phyloP scores from a whole-genome alignment of 2,329 filamentous ascomycete species.

The Bipolaris bicolor region DNA sequence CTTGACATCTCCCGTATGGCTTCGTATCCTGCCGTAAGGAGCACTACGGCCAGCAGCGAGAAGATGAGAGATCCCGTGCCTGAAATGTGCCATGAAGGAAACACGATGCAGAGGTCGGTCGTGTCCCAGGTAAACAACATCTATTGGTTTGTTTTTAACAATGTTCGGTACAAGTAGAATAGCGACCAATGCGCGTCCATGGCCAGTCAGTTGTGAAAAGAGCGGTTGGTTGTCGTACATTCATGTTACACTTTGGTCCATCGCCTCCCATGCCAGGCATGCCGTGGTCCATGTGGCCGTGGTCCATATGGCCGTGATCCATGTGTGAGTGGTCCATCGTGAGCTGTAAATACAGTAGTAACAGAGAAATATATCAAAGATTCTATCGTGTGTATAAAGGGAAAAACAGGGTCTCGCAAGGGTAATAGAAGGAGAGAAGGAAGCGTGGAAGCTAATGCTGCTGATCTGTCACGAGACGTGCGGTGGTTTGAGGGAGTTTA shows the following conservation, averaged over 20 bases:
- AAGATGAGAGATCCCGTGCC: constrained; percentile 75
- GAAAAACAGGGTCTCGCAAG: background rate
- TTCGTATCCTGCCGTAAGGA: constrained; percentile 91
- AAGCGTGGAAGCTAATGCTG: background rate
- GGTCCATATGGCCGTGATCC: constrained; percentile 58
- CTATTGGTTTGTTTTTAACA: constrained; percentile 54
- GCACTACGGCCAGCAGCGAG: constrained; percentile 81
- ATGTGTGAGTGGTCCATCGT: constrained; percentile 51
- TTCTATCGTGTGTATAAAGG: background rate
- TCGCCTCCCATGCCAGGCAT: constrained; percentile 57
- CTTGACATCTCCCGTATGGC: constrained; percentile 78
- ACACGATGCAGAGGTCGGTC: constrained; percentile 92
- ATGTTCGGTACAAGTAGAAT: background rate
- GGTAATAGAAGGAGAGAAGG: background rate
- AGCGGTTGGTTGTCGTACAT: constrained; percentile 61
- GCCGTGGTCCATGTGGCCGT: constrained; percentile 65
- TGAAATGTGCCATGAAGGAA: constrained; percentile 85
- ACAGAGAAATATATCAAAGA: background rate
- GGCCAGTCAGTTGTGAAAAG: background rate
- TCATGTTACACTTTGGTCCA: constrained; percentile 80
- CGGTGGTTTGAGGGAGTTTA: background rate
- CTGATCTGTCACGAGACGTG: constrained; percentile 12
- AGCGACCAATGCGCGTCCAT: too few relatives aligned
- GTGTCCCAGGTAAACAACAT: constrained; percentile 99
- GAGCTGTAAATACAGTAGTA: background rate